Evolutionary conservation across 169 alveolate species (phyloP).

Genomic region (Eimeria necatrix): DNA sequence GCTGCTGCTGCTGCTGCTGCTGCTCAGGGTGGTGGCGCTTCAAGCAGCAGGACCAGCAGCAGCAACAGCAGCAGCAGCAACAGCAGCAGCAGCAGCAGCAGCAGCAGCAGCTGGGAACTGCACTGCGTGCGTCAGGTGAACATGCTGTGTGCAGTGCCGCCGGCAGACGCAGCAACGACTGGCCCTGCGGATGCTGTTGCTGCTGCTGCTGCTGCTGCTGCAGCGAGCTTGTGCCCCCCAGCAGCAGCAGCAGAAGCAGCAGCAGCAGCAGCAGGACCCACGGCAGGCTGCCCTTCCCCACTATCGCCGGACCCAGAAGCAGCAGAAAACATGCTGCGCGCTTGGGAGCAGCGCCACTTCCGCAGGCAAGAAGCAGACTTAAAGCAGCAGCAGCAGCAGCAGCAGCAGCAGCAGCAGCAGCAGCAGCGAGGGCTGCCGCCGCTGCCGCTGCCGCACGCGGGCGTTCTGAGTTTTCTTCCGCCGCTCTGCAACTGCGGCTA

Average conservation of each 20-base stretch:
- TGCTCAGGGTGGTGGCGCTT: too few relatives aligned
- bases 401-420: slow-evolving; percentile 36
- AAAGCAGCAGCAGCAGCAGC: slow-evolving; percentile 2
- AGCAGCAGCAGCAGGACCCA: too few relatives aligned
- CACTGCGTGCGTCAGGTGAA: background rate
- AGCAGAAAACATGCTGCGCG: background rate
- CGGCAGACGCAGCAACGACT: background rate
- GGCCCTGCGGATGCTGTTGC: background rate
- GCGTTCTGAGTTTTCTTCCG: slow-evolving; percentile 7
- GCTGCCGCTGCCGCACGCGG: background rate
- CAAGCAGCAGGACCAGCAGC: background rate
- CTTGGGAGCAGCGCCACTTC: background rate
- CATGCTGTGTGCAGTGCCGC: background rate
- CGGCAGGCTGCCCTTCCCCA: background rate
- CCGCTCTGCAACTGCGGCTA: slow-evolving; percentile 69
- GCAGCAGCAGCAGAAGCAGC: too few relatives aligned
- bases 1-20: too few relatives aligned
- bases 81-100: slow-evolving; percentile 10
- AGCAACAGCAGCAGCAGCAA: background rate
- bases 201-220: background rate
- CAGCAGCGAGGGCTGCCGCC: background rate
- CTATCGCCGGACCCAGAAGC: background rate
- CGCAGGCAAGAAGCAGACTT: background rate
- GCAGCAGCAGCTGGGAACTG: background rate
- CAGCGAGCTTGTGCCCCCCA: background rate